Percentiles rank a stretch among this genome's conserved stretches.
phyloP scores from a whole-genome alignment of 306 rosid genomes.

The Nissolia schottii region DNA sequence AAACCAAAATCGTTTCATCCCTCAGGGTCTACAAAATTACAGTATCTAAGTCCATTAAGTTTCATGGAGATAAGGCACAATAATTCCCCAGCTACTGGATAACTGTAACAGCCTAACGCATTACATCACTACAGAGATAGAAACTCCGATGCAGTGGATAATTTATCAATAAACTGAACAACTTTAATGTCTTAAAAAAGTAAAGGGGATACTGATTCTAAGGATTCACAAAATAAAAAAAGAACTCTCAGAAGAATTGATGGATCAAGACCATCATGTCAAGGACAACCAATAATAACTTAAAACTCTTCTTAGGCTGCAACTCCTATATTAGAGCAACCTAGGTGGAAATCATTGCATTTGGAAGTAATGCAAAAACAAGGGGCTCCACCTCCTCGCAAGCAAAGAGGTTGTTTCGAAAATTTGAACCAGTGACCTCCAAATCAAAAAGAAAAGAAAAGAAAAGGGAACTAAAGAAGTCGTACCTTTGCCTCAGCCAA shows the following conservation, averaged over 20 bases:
- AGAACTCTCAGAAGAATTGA: background rate
- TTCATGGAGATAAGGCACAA: background rate
- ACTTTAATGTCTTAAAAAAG: background rate
- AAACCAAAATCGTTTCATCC: slow-evolving; percentile 1
- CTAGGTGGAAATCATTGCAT: background rate
- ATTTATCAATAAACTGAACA: background rate
- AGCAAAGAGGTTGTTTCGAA: no score
- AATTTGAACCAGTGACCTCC: no score
- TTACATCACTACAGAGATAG: background rate
- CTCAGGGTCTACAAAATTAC: background rate
- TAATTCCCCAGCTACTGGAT: background rate
- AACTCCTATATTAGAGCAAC: background rate
- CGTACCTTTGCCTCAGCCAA: slow-evolving; percentile 87
- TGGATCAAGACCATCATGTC: background rate
- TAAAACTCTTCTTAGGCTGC: background rate
- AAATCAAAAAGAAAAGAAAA: background rate
- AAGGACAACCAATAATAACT: background rate
- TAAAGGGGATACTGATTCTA: background rate
- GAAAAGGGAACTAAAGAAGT: background rate
- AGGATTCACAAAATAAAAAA: background rate
- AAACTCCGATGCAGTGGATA: background rate
- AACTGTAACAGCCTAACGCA: background rate
- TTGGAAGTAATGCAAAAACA: background rate
- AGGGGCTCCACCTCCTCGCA: no score
- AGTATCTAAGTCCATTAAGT: background rate